Evolutionary conservation across 2,329 filamentous ascomycete genomes (phyloP).

Genomic region (Fusarium heterosporum): DNA sequence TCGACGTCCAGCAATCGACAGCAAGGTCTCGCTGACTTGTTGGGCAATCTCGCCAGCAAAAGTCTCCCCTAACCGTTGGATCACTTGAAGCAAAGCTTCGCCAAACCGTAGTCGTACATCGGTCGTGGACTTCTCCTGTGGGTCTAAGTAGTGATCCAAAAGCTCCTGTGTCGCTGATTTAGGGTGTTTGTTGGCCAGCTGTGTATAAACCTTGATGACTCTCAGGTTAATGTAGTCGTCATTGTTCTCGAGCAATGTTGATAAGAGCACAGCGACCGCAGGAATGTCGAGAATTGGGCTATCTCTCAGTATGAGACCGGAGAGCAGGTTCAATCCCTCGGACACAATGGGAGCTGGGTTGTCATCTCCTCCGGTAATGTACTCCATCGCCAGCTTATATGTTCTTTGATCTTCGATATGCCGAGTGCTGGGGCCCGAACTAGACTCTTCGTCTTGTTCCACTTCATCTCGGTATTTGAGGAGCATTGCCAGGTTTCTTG

Average conservation of each 20-base stretch:
- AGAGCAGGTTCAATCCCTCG: constrained; percentile 72
- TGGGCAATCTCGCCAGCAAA: constrained; percentile 66
- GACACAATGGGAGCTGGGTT: constrained; percentile 74
- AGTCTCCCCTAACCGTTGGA: constrained; percentile 69
- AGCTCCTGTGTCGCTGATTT: constrained; percentile 71
- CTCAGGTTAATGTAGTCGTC: constrained; percentile 79
- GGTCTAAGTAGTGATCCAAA: constrained; percentile 75
- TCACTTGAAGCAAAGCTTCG: constrained; percentile 73
- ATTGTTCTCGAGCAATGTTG: constrained; percentile 71
- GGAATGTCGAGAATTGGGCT: constrained; percentile 75
- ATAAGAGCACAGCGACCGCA: constrained; percentile 71
- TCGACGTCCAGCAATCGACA: constrained; percentile 73
- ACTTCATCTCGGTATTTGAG: constrained; percentile 67
- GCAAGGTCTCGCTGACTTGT: constrained; percentile 67
- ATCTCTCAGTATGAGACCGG: constrained; percentile 64
- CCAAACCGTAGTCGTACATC: constrained; percentile 76
- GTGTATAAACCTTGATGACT: constrained; percentile 73
- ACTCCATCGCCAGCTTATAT: constrained; percentile 72
- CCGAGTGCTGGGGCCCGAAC: constrained; percentile 57
- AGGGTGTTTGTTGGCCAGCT: constrained; percentile 71
- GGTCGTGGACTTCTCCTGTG: constrained; percentile 66
- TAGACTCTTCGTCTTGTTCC: constrained; percentile 56
- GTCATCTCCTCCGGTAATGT: constrained; percentile 68
- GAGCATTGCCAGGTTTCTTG: constrained; percentile 66
- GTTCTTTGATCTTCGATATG: constrained; percentile 71